A percentile compares a stretch with the other conserved stretches of the same genome.
Evolutionary conservation across 306 rosid genomes (phyloP).

Genomic region (Glycine tomentella): DNA sequence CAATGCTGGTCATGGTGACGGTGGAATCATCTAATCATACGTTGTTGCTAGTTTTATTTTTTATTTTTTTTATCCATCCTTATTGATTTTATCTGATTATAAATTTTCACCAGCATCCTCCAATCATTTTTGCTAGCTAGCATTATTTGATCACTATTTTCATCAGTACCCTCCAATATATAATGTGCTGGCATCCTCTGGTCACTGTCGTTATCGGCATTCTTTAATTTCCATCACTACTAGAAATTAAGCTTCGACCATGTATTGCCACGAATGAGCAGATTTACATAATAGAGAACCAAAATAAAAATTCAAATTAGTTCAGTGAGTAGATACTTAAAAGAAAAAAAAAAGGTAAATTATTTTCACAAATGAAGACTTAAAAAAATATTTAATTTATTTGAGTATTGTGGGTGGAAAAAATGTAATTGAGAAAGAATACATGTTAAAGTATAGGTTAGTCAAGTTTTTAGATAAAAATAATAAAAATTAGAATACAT

Average conservation of each 20-base stretch:
- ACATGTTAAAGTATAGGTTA: no score
- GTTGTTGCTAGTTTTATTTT: background rate
- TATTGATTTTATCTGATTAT: background rate
- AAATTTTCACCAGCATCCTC: background rate
- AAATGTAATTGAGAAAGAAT: no score
- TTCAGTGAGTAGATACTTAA: no score
- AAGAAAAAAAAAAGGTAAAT: no score
- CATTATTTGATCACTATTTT: background rate
- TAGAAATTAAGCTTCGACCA: background rate
- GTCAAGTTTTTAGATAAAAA: no score
- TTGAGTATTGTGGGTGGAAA: no score
- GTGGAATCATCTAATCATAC: background rate
- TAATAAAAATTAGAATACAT: no score
- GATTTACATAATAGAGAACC: background rate
- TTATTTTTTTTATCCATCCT: background rate
- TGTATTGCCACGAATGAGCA: background rate
- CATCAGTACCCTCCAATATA: background rate
- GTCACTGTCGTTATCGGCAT: background rate
- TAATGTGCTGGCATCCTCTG: background rate
- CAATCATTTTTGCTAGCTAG: slow-evolving; percentile 13
- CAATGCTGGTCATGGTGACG: background rate
- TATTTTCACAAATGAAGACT: no score
- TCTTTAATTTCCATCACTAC: slow-evolving; percentile 15
- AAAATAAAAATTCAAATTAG: no score
- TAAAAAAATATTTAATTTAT: no score